phyloP scores from a whole-genome alignment of 2,329 filamentous ascomycete genomes.

The Trichoderma hamatum region DNA sequence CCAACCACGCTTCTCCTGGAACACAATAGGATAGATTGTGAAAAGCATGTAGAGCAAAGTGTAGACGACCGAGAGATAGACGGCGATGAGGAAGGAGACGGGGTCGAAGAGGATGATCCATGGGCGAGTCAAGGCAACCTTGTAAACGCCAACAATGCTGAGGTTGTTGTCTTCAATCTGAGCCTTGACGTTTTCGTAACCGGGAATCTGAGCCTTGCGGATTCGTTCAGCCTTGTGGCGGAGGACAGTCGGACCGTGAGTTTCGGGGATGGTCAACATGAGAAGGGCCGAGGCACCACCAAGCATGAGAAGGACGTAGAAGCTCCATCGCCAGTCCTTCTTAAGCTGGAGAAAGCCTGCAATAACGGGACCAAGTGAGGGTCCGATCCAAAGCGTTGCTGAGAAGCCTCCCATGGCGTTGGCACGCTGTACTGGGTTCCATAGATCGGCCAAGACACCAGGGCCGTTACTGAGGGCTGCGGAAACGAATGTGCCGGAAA shows the following conservation, averaged over 20 bases:
- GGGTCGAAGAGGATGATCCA: slow-evolving; percentile 59
- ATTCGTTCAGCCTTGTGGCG: slow-evolving; percentile 57
- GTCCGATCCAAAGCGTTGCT: slow-evolving; percentile 57
- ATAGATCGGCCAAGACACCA: slow-evolving; percentile 58
- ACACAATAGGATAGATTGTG: slow-evolving; percentile 59
- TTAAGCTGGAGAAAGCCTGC: slow-evolving; percentile 60
- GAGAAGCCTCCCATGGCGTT: slow-evolving; percentile 59
- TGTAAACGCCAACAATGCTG: slow-evolving; percentile 50
- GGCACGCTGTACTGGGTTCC: slow-evolving; percentile 54
- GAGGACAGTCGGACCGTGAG: slow-evolving; percentile 54
- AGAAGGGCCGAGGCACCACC: slow-evolving; percentile 44
- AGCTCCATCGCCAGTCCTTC: slow-evolving; percentile 57
- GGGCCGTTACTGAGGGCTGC: slow-evolving; percentile 53
- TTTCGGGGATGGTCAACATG: slow-evolving; percentile 63
- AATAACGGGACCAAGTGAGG: slow-evolving; percentile 56
- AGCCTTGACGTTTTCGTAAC: slow-evolving; percentile 56
- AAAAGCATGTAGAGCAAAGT: slow-evolving; percentile 61
- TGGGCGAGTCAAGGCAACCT: slow-evolving; percentile 55
- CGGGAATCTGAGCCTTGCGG: slow-evolving; percentile 50
- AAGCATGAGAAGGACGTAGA: slow-evolving; percentile 52
- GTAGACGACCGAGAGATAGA: slow-evolving; percentile 59
- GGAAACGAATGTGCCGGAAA: slow-evolving; percentile 59
- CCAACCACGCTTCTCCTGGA: slow-evolving; percentile 56
- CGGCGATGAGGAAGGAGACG: slow-evolving; percentile 54
- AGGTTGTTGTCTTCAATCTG: slow-evolving; percentile 50